Conservation (phyloP, 768 basidiomycete genomes). For the Pleurotus ostreatus region DNA sequence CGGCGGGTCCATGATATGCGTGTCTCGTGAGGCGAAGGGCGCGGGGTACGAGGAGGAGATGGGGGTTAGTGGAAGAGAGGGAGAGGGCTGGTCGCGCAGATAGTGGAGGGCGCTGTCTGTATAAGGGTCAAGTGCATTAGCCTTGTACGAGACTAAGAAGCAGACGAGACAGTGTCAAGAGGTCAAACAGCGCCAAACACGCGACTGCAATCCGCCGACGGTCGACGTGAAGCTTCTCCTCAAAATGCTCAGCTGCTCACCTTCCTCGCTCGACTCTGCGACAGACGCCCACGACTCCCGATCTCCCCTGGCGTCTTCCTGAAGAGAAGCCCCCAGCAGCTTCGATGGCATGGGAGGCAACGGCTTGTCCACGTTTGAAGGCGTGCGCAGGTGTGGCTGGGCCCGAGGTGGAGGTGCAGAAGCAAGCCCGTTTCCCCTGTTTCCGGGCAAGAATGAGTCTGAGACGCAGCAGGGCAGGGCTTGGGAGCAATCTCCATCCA, state of each 20-base stretch:
- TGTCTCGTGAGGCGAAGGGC: slow-evolving; percentile 26
- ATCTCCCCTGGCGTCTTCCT: slow-evolving; percentile 15
- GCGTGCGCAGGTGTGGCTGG: slow-evolving; percentile 7
- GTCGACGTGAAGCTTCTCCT: not conserved
- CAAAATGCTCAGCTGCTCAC: not conserved
- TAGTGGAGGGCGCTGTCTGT: slow-evolving; percentile 18
- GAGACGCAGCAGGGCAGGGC: not conserved
- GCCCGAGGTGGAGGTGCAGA: slow-evolving; percentile 12
- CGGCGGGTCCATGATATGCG: slow-evolving; percentile 13
- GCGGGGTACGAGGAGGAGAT: slow-evolving; percentile 29
- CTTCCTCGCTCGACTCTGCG: slow-evolving; percentile 1
- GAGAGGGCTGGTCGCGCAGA: slow-evolving; percentile 25
- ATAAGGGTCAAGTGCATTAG: not conserved
- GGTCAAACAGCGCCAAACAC: slow-evolving; percentile 1
- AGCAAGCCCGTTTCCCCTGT: slow-evolving; percentile 2
- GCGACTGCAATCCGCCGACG: not conserved
- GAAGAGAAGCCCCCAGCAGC: slow-evolving; percentile 17
- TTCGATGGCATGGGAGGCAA: slow-evolving; percentile 28
- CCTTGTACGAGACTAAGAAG: not conserved
- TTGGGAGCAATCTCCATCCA: not conserved
- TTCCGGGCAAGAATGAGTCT: not conserved
- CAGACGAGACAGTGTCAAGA: too few species aligned
- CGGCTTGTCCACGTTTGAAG: slow-evolving; percentile 30
- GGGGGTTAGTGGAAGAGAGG: slow-evolving; percentile 27
- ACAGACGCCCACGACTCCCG: slow-evolving; percentile 1